phyloP scores from a whole-genome alignment of 257 asterid species.

The Salvia hispanica region DNA sequence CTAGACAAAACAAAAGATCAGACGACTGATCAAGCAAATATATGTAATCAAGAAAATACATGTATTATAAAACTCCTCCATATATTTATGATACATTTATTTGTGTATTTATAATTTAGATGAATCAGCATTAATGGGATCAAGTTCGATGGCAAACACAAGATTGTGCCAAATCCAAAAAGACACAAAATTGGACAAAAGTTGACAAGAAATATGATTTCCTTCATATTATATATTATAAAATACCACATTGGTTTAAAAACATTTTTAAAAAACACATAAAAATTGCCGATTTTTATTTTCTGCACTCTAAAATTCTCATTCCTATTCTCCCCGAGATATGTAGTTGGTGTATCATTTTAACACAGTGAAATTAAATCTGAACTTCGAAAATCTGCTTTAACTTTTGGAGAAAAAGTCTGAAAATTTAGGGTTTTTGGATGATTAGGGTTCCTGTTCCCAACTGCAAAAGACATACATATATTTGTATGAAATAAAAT shows the following conservation, averaged over 20 bases:
- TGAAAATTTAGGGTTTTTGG: slow-evolving; percentile 40
- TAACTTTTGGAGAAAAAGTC: slow-evolving; percentile 6
- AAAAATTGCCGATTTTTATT: slow-evolving; percentile 17
- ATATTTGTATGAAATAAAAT: not conserved
- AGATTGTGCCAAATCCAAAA: slow-evolving; percentile 64
- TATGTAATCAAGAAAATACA: slow-evolving; percentile 1
- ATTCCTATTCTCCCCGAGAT: not conserved
- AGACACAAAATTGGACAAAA: slow-evolving; percentile 52
- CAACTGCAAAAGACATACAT: not conserved
- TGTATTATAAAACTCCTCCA: too few species aligned
- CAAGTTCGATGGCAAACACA: slow-evolving; percentile 49
- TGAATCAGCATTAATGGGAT: slow-evolving; percentile 14
- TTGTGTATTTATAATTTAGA: not conserved
- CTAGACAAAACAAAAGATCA: not conserved
- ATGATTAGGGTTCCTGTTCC: slow-evolving; percentile 44
- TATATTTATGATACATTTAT: too few species aligned
- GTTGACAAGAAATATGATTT: slow-evolving; percentile 30
- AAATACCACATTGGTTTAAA: not conserved
- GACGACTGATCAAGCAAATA: not conserved
- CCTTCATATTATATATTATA: slow-evolving; percentile 24
- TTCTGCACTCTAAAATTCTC: not conserved
- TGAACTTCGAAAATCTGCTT: not conserved
- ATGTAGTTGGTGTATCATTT: slow-evolving; percentile 13
- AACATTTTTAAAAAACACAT: not conserved
- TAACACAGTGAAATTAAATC: not conserved